These are phyloP conservation scores for Nepenthes mirabilis DNA, from an alignment of 148 eudicot species.

Conservation along the genomic window DNA sequence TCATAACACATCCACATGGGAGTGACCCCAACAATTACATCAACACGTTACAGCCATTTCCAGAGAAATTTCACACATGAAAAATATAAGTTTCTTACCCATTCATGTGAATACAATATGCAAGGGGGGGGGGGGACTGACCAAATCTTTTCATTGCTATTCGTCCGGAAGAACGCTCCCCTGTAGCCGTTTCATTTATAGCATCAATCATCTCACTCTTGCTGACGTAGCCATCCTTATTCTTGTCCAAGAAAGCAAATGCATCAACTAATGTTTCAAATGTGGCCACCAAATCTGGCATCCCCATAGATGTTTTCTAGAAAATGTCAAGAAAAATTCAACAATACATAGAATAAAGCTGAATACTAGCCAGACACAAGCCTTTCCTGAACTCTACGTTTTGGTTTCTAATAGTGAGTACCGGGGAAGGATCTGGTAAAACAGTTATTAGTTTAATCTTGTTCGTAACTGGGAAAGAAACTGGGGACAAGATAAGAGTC, in stretches of 20 bases:
- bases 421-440: background rate
- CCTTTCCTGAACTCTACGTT: background rate
- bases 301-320: constrained; percentile 63
- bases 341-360: background rate
- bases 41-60: too few relatives aligned
- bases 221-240: constrained; percentile 91
- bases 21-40: too few relatives aligned
- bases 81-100: too few relatives aligned
- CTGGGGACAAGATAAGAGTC: background rate
- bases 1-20: too few relatives aligned
- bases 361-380: background rate
- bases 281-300: constrained; percentile 64
- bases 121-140: constrained; percentile 23
- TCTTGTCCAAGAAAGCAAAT: constrained; percentile 85
- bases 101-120: background rate
- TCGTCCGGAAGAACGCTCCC: constrained; percentile 81
- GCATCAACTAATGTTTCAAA: constrained; percentile 85
- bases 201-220: constrained; percentile 80
- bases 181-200: constrained; percentile 55
- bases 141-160: constrained; percentile 92
- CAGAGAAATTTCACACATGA: too few relatives aligned
- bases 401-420: background rate
- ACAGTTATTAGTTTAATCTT: background rate
- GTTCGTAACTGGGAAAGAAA: background rate
- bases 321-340: constrained; percentile 16